A percentile compares a stretch with the other conserved stretches of the same genome.
Evolutionary conservation across 176 grass and related monocot species (phyloP).

Genomic region (Aegilops bicornis): DNA sequence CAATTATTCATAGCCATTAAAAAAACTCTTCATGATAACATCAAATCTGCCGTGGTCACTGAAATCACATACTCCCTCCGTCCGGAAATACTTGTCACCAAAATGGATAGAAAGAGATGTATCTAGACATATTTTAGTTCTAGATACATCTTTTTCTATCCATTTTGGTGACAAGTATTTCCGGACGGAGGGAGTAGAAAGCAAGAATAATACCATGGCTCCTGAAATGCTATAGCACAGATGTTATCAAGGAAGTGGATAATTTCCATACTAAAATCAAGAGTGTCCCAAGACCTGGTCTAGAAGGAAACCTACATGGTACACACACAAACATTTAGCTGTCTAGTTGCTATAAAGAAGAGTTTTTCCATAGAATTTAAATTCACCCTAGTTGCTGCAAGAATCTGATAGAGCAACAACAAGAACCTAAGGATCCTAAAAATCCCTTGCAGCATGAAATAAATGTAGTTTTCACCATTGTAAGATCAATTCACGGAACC

Average conservation of each 20-base stretch:
- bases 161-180: too few relatives aligned
- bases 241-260: background rate
- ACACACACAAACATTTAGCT: background rate
- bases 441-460: background rate
- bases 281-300: background rate
- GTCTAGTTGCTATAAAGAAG: background rate
- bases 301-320: background rate
- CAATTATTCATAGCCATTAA: background rate
- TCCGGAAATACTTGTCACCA: too few relatives aligned
- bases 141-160: too few relatives aligned
- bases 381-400: background rate
- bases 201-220: background rate
- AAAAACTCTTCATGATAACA: background rate
- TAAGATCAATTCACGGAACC: conserved; percentile 1
- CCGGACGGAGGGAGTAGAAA: background rate
- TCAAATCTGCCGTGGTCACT: background rate
- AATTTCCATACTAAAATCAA: background rate
- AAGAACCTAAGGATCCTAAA: background rate
- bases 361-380: background rate
- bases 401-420: conserved; percentile 9
- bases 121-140: too few relatives aligned
- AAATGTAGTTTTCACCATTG: background rate
- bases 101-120: too few relatives aligned
- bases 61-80: background rate
- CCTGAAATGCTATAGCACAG: background rate